Base-by-base conservation (phyloP, 2,329 filamentous ascomycete species). In the Epichloe sibirici region DNA sequence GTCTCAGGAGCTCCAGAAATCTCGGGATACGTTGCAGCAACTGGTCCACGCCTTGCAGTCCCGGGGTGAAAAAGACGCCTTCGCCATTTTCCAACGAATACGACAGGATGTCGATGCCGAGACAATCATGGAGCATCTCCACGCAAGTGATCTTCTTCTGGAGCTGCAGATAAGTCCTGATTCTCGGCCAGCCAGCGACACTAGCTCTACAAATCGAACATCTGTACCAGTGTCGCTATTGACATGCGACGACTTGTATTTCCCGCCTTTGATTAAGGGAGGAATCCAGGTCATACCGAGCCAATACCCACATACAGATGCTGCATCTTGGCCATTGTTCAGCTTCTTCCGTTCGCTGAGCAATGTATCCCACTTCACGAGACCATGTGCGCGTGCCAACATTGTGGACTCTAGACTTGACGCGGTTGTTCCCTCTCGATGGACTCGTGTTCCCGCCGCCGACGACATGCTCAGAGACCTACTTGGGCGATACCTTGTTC, bases 71-170 rank as follows among this genome's bases (percentile, higher is more conserved):
- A 43, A 21, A 38, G 47, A 49, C 13, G 47, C 47, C 9, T 15
- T 49, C 5, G 47, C 38, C 9, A 43, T 49, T 4, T 38, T 49
- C 25, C 38, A 15, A 25, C 47, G 47, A 11, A 34, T 49, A 13
- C 38, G 47, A 49, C 47, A 49, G 38, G 37, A 49, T 13, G 38
- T 31, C 23, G 47, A 49, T 17, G 38, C 38, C 35, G 38, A 49
- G 12, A 49, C 23, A n/a, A 49, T 49, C 25, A 3, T 49, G 38
- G 38, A 28, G 25, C 35, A 49, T 28, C 37, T 49, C 7, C 47
- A 15, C 47, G 47, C 47, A 35, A 49, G 38, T 42, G 47, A 49
- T 42, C 38, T 49, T 17, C 47, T 49, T 42, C 47, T 49, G 15
- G 38, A 34, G 25, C 47, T 49, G 38, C 47, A 34, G 25, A n/a